Conservation (phyloP, 768 basidiomycete species). For the Dacryopinax spathularia region DNA sequence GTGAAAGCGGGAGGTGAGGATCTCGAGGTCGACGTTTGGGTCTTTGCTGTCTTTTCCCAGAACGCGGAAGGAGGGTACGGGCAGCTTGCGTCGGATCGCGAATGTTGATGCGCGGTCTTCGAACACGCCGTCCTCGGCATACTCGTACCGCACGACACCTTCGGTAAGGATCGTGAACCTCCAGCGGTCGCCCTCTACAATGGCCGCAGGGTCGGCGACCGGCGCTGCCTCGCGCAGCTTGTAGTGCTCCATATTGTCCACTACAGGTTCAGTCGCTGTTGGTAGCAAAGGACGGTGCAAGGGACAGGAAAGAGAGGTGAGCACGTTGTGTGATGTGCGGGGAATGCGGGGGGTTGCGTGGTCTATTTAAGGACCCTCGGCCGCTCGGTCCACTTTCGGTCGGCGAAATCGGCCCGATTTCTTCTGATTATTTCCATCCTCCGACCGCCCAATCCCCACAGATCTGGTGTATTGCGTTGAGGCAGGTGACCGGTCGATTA, state of each 20-base stretch:
- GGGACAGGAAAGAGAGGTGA: too few relatives aligned
- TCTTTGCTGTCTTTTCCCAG: constrained; percentile 5
- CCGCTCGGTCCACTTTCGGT: not conserved
- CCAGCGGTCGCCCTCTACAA: not conserved
- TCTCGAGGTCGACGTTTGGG: constrained; percentile 8
- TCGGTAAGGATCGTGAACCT: constrained; percentile 14
- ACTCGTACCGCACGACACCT: constrained; percentile 15
- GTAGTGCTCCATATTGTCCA: not conserved
- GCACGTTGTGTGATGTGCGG: too few relatives aligned
- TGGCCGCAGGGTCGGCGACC: not conserved
- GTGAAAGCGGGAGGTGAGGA: not conserved
- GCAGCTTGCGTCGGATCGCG: constrained; percentile 13
- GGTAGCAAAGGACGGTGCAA: not conserved
- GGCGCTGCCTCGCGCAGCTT: not conserved
- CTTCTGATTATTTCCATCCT: not conserved
- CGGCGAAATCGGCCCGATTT: not conserved
- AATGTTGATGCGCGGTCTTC: constrained; percentile 18
- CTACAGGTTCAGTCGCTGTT: not conserved
- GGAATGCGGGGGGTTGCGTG: too few relatives aligned
- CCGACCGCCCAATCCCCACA: too few relatives aligned
- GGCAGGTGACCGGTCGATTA: not conserved
- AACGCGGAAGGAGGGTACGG: constrained; percentile 10
- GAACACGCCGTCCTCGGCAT: constrained; percentile 11
- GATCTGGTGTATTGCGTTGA: too few relatives aligned
- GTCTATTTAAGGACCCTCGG: not conserved